Conservation (phyloP, 306 rosid species). For the Cicer bijugum region DNA sequence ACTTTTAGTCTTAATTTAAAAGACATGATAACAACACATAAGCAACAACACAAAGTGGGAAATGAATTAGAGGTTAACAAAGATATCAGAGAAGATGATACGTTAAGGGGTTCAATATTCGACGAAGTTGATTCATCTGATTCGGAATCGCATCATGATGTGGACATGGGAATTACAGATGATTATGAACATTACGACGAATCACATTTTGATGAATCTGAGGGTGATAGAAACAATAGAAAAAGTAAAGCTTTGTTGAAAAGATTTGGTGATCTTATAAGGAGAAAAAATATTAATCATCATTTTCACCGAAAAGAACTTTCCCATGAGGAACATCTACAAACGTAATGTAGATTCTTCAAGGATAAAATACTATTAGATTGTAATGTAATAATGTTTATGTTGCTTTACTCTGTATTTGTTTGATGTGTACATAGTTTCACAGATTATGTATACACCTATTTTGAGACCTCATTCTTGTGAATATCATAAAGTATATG, state of each 20-base stretch:
- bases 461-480: neutral
- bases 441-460: neutral
- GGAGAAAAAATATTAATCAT: slow-evolving; percentile 51
- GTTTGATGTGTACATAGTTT: slow-evolving; percentile 17
- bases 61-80: slow-evolving; percentile 46
- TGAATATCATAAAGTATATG: too few species aligned
- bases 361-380: neutral
- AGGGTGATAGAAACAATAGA: slow-evolving; percentile 60
- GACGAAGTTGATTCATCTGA: slow-evolving; percentile 60
- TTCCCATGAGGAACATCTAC: slow-evolving; percentile 48
- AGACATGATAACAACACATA: slow-evolving; percentile 51
- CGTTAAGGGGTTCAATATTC: slow-evolving; percentile 64
- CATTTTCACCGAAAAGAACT: slow-evolving; percentile 45
- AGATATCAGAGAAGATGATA: slow-evolving; percentile 48
- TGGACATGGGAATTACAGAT: slow-evolving; percentile 49
- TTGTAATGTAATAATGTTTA: neutral
- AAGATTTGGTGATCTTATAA: slow-evolving; percentile 84
- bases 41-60: slow-evolving; percentile 33
- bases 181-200: slow-evolving; percentile 59
- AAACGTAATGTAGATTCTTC: slow-evolving; percentile 8
- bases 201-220: slow-evolving; percentile 53
- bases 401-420: neutral
- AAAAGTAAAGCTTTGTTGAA: slow-evolving; percentile 76
- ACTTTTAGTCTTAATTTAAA: slow-evolving; percentile 52
- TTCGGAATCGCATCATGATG: slow-evolving; percentile 49